Conservation (phyloP, 2,329 filamentous ascomycete genomes). For the Aspergillus sp. region DNA sequence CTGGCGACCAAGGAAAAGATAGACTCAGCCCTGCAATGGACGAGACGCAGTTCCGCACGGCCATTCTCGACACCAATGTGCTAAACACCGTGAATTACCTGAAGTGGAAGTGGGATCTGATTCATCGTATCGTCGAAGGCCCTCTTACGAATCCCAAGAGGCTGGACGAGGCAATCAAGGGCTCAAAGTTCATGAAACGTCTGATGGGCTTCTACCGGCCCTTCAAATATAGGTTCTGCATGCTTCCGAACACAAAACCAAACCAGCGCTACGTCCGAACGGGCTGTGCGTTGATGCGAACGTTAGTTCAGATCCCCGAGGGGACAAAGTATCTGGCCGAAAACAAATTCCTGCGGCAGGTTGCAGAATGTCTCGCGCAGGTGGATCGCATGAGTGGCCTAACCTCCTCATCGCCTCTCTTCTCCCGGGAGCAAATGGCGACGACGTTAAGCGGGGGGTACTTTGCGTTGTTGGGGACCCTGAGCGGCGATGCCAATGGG, state of each 20-base stretch:
- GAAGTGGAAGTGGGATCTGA: constrained; percentile 98
- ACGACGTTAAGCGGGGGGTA: constrained; percentile 91
- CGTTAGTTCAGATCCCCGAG: constrained; percentile 79
- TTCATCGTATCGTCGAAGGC: constrained; percentile 86
- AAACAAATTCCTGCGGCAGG: constrained; percentile 88
- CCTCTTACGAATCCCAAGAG: constrained; percentile 87
- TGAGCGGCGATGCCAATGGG: constrained; percentile 79
- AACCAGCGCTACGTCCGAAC: constrained; percentile 92
- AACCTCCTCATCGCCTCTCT: constrained; percentile 77
- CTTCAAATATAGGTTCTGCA: constrained; percentile 94
- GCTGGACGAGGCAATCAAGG: constrained; percentile 89
- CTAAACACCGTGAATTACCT: constrained; percentile 83
- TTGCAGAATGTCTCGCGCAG: constrained; percentile 93
- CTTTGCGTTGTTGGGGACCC: constrained; percentile 83
- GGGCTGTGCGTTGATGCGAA: constrained; percentile 83
- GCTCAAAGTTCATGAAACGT: constrained; percentile 93
- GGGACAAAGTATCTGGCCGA: constrained; percentile 82
- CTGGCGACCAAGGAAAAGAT: constrained; percentile 45
- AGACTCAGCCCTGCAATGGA: constrained; percentile 62
- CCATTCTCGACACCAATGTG: constrained; percentile 72
- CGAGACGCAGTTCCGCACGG: constrained; percentile 60
- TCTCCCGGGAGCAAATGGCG: constrained; percentile 77
- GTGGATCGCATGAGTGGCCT: constrained; percentile 75
- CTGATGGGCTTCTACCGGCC: constrained; percentile 93
- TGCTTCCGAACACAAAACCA: constrained; percentile 82